These are phyloP conservation scores for Eleusine indica DNA, from an alignment of 176 grass and related monocot species.

Conservation along the genomic window DNA sequence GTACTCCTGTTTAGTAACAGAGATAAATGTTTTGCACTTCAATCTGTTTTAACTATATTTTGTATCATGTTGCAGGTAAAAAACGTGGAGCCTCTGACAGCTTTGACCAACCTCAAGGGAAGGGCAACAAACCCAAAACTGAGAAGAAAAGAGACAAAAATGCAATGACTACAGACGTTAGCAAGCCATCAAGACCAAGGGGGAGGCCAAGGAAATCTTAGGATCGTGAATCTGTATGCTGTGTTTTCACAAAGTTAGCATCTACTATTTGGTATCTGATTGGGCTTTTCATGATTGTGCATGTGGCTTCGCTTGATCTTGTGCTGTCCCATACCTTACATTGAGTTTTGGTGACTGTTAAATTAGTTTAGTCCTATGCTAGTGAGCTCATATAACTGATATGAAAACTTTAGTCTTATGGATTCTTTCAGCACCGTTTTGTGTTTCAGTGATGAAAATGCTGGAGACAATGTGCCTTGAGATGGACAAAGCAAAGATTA, in stretches of 20 bases:
- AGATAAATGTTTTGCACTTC: background rate
- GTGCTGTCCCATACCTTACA: background rate
- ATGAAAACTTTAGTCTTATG: background rate
- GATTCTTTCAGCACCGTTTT: background rate
- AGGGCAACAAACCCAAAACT: background rate
- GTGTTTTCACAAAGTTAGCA: background rate
- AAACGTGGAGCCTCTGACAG: background rate
- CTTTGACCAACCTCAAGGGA: background rate
- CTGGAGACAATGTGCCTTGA: background rate
- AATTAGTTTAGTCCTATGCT: background rate
- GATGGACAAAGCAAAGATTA: background rate
- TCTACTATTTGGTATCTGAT: background rate
- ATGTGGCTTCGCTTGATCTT: background rate
- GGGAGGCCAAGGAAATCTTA: constrained; percentile 12
- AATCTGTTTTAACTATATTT: background rate
- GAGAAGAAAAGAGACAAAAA: background rate
- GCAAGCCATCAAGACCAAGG: constrained; percentile 10
- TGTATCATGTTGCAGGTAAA: background rate
- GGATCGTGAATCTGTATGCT: background rate
- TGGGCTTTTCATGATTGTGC: background rate
- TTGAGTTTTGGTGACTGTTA: background rate
- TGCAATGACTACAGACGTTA: background rate
- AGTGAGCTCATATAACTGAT: background rate
- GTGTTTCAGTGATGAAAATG: background rate
- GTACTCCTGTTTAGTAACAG: background rate